A percentile compares a stretch with the other conserved stretches of the same genome.
Evolutionary conservation across 371 early-diverging fungal genomes (phyloP).

Genomic region (Smittium culicis): DNA sequence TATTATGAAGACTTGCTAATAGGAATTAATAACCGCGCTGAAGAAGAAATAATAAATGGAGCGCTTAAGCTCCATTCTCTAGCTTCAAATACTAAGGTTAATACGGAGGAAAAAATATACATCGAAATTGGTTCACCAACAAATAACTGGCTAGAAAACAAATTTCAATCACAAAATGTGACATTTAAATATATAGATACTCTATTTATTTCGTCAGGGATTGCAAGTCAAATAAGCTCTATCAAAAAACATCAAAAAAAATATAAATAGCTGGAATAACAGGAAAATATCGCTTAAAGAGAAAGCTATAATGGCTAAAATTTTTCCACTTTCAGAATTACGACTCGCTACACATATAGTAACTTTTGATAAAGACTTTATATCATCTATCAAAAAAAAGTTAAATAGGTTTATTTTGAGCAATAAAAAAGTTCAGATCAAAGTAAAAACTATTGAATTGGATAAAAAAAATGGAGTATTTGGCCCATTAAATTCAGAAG

Average conservation of each 20-base stretch:
- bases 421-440: slow-evolving; percentile 4
- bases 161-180: background rate
- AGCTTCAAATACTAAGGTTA: background rate
- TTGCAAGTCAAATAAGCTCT: background rate
- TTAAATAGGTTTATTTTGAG: slow-evolving; percentile 6
- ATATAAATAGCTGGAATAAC: slow-evolving; percentile 1
- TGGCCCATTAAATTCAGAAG: background rate
- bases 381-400: background rate
- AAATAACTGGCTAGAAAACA: background rate
- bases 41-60: background rate
- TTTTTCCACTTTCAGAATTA: slow-evolving; percentile 5
- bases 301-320: slow-evolving; percentile 3
- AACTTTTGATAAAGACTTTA: slow-evolving; percentile 6
- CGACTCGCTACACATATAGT: slow-evolving; percentile 4
- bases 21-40: background rate
- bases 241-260: background rate
- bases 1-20: background rate
- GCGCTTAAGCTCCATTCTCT: background rate
- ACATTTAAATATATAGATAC: slow-evolving; percentile 7
- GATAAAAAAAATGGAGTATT: background rate
- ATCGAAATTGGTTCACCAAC: background rate
- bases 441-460: slow-evolving; percentile 3
- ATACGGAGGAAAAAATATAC: background rate
- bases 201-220: background rate
- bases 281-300: slow-evolving; percentile 5